These are phyloP conservation scores for Populus pruinosa DNA, from an alignment of 345 rosid species.

Conservation along the genomic window DNA sequence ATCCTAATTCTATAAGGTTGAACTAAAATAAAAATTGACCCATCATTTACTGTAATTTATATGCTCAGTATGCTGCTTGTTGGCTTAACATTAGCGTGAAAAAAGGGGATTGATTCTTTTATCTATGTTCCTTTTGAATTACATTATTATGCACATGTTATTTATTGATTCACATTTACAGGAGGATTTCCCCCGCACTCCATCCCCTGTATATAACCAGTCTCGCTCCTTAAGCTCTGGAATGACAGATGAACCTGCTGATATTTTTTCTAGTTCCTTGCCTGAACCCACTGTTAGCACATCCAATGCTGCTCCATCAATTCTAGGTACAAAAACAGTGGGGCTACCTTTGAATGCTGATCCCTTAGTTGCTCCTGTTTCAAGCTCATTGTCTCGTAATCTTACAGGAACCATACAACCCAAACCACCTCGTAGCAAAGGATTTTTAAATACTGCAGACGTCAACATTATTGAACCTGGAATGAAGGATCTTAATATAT, in stretches of 20 bases:
- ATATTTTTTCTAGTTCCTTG: conserved; percentile 20
- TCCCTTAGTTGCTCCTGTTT: conserved; percentile 13
- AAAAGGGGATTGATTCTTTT: background rate
- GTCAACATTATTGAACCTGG: conserved; percentile 22
- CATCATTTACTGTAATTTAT: background rate
- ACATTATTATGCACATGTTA: conserved; percentile 1
- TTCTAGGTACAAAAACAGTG: conserved; percentile 17
- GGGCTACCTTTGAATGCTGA: conserved; percentile 11
- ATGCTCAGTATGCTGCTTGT: background rate
- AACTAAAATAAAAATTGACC: background rate
- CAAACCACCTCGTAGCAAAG: conserved; percentile 8
- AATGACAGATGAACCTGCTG: conserved; percentile 31
- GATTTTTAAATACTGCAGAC: conserved; percentile 16
- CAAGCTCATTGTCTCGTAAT: conserved; percentile 14
- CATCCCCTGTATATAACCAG: conserved; percentile 40
- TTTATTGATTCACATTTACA: conserved; percentile 24
- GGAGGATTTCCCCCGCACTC: conserved; percentile 37
- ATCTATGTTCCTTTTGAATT: background rate
- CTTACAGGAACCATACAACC: conserved; percentile 13
- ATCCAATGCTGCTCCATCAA: conserved; percentile 26
- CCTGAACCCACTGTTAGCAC: conserved; percentile 20
- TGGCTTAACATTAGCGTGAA: background rate
- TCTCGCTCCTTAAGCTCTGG: conserved; percentile 39
- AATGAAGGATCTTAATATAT: conserved; percentile 39
- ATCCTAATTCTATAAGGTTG: background rate